Evolutionary conservation across 768 basidiomycete species (phyloP).

Genomic region (Punctularia strigosozonata): DNA sequence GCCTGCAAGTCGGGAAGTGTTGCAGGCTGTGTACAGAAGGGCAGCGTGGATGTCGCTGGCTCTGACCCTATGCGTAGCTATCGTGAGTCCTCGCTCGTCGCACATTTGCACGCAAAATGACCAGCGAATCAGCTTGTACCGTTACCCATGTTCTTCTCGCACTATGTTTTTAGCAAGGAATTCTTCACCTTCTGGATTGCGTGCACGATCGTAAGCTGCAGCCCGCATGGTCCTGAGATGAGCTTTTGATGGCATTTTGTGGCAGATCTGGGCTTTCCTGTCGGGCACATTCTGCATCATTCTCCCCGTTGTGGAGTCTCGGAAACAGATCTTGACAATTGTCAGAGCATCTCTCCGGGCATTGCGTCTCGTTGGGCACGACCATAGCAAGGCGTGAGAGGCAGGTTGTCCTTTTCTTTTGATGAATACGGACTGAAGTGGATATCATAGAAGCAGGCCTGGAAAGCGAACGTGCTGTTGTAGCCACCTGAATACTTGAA

Average conservation of each 20-base stretch:
- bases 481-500: too few relatives aligned
- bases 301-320: slow-evolving; percentile 19
- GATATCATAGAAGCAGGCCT: too few relatives aligned
- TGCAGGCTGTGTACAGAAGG: slow-evolving; percentile 16
- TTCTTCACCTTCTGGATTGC: slow-evolving; percentile 24
- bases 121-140: slow-evolving; percentile 12
- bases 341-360: slow-evolving; percentile 5
- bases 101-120: background rate
- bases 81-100: slow-evolving; percentile 11
- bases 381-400: too few relatives aligned
- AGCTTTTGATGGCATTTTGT: background rate
- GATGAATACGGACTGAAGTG: too few relatives aligned
- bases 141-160: slow-evolving; percentile 24
- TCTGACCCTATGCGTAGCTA: slow-evolving; percentile 15
- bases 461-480: too few relatives aligned
- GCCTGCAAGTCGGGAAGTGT: slow-evolving; percentile 4
- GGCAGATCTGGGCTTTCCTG: slow-evolving; percentile 19
- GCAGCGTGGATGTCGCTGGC: slow-evolving; percentile 18
- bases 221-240: slow-evolving; percentile 2
- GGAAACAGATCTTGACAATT: slow-evolving; percentile 15
- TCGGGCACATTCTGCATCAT: slow-evolving; percentile 18
- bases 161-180: slow-evolving; percentile 20
- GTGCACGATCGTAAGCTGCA: slow-evolving; percentile 18
- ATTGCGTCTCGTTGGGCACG: too few relatives aligned
- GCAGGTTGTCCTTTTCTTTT: too few relatives aligned